These are phyloP conservation scores for Rosellinia necatrix DNA, from an alignment of 2,329 filamentous ascomycete species.

Conservation along the genomic window DNA sequence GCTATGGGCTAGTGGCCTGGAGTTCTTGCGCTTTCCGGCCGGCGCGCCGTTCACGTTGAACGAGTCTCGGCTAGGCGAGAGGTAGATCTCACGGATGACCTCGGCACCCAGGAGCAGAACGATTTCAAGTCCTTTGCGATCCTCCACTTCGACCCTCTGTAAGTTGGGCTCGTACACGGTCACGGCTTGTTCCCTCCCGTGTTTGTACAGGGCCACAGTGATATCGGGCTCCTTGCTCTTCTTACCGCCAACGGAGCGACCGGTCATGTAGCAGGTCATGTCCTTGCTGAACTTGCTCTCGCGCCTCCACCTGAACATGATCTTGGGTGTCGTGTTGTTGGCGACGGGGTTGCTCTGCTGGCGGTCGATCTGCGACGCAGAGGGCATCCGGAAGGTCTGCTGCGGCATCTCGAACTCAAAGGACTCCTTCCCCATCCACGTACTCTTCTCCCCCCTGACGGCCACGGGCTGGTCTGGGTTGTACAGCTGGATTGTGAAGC, in stretches of 20 bases:
- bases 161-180: slow-evolving; percentile 95
- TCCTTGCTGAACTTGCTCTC: slow-evolving; percentile 86
- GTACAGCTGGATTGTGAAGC: slow-evolving; percentile 87
- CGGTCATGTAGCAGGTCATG: slow-evolving; percentile 85
- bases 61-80: slow-evolving; percentile 68
- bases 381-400: slow-evolving; percentile 80
- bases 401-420: slow-evolving; percentile 96
- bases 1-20: slow-evolving; percentile 43
- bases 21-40: slow-evolving; percentile 49
- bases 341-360: slow-evolving; percentile 63
- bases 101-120: slow-evolving; percentile 69
- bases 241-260: slow-evolving; percentile 72
- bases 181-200: slow-evolving; percentile 65
- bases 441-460: slow-evolving; percentile 72
- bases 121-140: slow-evolving; percentile 90
- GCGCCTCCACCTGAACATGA: slow-evolving; percentile 86
- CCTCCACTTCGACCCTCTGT: slow-evolving; percentile 87
- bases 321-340: slow-evolving; percentile 67
- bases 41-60: slow-evolving; percentile 71
- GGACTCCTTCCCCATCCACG: slow-evolving; percentile 77
- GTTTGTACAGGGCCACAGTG: slow-evolving; percentile 84
- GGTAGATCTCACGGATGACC: slow-evolving; percentile 68
- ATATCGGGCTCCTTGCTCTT: slow-evolving; percentile 94
- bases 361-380: slow-evolving; percentile 76
- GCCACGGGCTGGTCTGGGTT: slow-evolving; percentile 85